phyloP scores from a whole-genome alignment of 1,284 basidiomycete genomes.

The Ganoderma lucidum region DNA sequence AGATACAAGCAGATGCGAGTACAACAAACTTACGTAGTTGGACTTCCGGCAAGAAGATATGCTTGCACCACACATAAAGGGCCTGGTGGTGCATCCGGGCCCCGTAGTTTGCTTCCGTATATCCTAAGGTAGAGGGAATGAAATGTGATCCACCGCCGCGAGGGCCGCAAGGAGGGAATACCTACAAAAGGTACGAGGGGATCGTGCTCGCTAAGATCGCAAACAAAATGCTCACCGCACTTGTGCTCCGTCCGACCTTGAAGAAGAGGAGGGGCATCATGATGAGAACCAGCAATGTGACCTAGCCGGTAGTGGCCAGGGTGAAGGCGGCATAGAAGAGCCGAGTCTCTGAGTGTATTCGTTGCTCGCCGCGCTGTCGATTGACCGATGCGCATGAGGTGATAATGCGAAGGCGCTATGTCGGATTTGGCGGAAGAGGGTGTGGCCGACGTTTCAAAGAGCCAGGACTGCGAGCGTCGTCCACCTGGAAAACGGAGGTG shows the following conservation, averaged over 20 bases:
- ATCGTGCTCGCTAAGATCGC: constrained; percentile 28
- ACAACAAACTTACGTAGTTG: constrained; percentile 29
- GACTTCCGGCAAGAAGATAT: constrained; percentile 31
- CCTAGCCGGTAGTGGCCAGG: constrained; percentile 33
- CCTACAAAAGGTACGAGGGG: constrained; percentile 33
- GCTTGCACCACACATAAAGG: constrained; percentile 34
- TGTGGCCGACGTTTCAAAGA: background rate
- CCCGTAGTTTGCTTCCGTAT: constrained; percentile 26
- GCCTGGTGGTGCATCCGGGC: constrained; percentile 26
- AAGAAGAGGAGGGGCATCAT: constrained; percentile 27
- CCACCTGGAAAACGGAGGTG: background rate
- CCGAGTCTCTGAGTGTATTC: constrained; percentile 13
- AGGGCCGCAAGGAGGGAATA: background rate
- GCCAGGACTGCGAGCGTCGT: background rate
- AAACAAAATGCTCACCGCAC: constrained; percentile 31
- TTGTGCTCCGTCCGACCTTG: constrained; percentile 23
- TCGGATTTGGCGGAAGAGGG: background rate
- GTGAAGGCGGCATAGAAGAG: constrained; percentile 32
- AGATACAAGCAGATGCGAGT: background rate
- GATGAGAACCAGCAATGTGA: constrained; percentile 30
- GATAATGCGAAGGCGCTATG: background rate
- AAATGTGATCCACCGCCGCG: background rate
- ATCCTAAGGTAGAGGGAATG: constrained; percentile 17
- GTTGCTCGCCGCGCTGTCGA: constrained; percentile 15
- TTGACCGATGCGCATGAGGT: background rate